A percentile compares a stretch with the other conserved stretches of the same genome.
Evolutionary conservation across 805 yeast species (phyloP).

Genomic region (Schwanniomyces occidentalis): DNA sequence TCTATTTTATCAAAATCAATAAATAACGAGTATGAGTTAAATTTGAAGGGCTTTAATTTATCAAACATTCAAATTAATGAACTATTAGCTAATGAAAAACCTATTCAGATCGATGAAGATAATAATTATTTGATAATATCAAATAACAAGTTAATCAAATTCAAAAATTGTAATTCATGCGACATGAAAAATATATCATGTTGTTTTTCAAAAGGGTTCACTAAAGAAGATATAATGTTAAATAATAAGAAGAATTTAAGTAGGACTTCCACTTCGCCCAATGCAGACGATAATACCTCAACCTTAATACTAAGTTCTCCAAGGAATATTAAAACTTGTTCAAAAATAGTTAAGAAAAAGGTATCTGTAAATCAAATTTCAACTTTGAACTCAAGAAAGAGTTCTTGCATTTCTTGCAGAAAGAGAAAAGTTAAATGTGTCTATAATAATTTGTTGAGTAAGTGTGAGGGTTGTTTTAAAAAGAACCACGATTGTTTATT

Average conservation of each 20-base stretch:
- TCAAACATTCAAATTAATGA: slow-evolving; percentile 6
- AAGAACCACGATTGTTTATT: slow-evolving; percentile 37
- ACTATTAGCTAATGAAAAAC: slow-evolving; percentile 5
- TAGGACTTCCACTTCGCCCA: too few relatives aligned
- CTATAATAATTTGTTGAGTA: slow-evolving; percentile 24
- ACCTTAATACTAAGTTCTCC: too few relatives aligned
- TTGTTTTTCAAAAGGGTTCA: slow-evolving; percentile 62
- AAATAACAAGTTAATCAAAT: slow-evolving; percentile 44
- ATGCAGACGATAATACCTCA: not conserved
- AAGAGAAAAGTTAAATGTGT: slow-evolving; percentile 46
- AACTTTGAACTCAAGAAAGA: slow-evolving; percentile 25
- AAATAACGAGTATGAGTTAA: slow-evolving; percentile 1
- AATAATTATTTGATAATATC: slow-evolving; percentile 17
- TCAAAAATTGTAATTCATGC: slow-evolving; percentile 59
- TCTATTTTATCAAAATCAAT: slow-evolving; percentile 30
- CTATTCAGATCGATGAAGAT: slow-evolving; percentile 6
- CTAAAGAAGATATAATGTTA: slow-evolving; percentile 56
- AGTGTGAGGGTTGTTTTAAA: slow-evolving; percentile 43
- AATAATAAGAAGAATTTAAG: slow-evolving; percentile 26
- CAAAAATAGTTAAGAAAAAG: slow-evolving; percentile 3
- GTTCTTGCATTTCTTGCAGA: slow-evolving; percentile 41
- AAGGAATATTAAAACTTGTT: not conserved
- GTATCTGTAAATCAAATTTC: not conserved
- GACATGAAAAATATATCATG: slow-evolving; percentile 46
- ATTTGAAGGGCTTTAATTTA: not conserved